Base-by-base conservation (phyloP, 768 basidiomycete genomes). In the Suillus luteus region DNA sequence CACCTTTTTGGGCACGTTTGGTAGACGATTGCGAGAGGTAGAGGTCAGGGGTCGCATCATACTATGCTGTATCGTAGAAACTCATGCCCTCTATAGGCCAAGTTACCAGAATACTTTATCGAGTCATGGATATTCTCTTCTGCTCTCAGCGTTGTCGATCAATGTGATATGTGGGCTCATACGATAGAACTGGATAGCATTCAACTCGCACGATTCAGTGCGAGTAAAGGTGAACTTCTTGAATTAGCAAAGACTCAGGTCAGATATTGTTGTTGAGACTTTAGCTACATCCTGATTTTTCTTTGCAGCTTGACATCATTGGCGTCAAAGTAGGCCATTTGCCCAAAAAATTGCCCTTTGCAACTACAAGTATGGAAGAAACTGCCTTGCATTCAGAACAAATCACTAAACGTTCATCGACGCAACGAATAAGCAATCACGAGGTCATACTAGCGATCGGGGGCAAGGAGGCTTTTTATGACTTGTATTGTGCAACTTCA, bases 41-140 rank as follows among this genome's bases (percentile, higher is more conserved):
- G 85, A 92, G 81, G 96, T 95, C 67, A 57, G 78, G 48, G 9
- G 67, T 61, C 41, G 27, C 27, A 33, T 62, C 17, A 12, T 49
- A 44, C 33, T 66, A 60, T 33, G 24, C 40, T 46, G 38, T 61
- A 66, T 40, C 52, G 43, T 60, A 7, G 52, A 59, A 55, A 37
- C 73, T 77, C 57, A 75, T 59, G 55, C 64, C 38, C 52, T 65
- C 67, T 57, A 19, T 64, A 88, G 85, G 72, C 70, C 40, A 81
- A 79, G 5, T 78, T 91, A 27, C 83, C 90, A 0, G 78, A 79
- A 19, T 85, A 89, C 70, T 97, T 96, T 72, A 81, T 97, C 40
- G 93, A 97, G 72, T 90, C 92, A 0, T 99, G 97, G 97, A 90
- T 85, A 40, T 98, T 94, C 76, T 93, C 92, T 19, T 93, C 95